These are phyloP conservation scores for Leptomonas pyrrhocoris DNA, from an alignment of 208 protist genomes.

Conservation along the genomic window DNA sequence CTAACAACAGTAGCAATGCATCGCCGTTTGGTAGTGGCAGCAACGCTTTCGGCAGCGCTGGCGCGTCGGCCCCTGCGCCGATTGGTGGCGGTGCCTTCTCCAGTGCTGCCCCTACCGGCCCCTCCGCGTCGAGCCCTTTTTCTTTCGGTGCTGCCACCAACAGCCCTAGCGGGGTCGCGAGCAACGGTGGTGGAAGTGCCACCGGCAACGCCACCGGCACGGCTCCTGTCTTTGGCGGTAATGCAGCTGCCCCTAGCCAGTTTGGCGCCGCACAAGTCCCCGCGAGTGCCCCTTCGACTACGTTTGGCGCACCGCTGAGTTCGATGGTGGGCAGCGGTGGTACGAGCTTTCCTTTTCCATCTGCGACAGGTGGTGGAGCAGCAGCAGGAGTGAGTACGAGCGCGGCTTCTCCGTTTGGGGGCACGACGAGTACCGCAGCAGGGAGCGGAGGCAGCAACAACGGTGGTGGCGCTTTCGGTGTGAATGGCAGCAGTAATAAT, in stretches of 20 bases:
- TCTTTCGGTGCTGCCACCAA: not conserved
- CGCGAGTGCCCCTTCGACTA: not conserved
- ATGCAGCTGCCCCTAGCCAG: not conserved
- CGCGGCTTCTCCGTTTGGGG: not conserved
- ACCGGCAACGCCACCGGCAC: not conserved
- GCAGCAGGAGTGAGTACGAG: not conserved
- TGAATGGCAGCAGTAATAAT: constrained; percentile 1
- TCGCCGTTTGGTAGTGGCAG: not conserved
- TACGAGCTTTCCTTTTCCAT: not conserved
- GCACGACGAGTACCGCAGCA: too few relatives aligned
- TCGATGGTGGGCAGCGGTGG: not conserved
- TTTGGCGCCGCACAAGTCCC: not conserved
- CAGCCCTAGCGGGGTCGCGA: not conserved
- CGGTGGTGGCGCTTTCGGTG: not conserved
- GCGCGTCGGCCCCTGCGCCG: not conserved
- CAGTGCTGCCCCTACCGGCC: too few relatives aligned
- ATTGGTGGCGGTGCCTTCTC: not conserved
- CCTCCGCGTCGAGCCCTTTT: not conserved
- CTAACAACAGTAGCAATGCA: constrained; percentile 2
- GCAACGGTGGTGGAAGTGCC: not conserved
- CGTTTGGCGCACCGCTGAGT: not conserved
- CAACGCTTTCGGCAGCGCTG: not conserved
- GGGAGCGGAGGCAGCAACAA: too few relatives aligned
- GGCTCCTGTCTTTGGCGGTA: not conserved
- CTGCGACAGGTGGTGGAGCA: not conserved